phyloP scores from a whole-genome alignment of 176 grass and related monocot genomes.

The Tillandsia leiboldiana region DNA sequence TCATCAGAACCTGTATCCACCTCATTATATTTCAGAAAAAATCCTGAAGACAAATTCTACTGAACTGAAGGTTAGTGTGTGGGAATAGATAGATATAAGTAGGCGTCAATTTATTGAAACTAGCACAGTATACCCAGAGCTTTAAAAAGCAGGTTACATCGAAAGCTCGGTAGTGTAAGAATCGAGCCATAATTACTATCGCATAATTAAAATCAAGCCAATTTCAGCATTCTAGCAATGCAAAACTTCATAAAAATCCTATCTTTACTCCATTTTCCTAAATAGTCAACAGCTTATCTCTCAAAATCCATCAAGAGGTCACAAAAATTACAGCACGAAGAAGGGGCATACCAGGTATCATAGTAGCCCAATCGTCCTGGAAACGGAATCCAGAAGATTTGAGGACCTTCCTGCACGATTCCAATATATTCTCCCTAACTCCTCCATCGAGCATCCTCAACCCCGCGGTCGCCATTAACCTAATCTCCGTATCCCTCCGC shows the following conservation, averaged over 20 bases:
- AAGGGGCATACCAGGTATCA: conserved; percentile 52
- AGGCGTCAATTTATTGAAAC: too few species aligned
- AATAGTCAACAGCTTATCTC: background rate
- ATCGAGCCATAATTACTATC: too few species aligned
- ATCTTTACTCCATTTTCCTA: background rate
- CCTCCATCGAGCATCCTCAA: conserved; percentile 43
- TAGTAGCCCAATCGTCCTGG: conserved; percentile 61
- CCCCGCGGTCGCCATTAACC: conserved; percentile 84
- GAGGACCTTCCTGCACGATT: conserved; percentile 54
- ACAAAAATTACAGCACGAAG: background rate
- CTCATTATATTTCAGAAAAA: conserved; percentile 3
- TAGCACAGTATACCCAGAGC: too few species aligned
- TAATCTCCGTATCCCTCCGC: conserved; percentile 38
- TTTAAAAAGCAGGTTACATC: too few species aligned
- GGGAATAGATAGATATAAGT: too few species aligned
- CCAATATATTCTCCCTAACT: conserved; percentile 46
- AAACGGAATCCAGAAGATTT: conserved; percentile 55
- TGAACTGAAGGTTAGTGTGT: background rate
- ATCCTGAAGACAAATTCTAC: conserved; percentile 15
- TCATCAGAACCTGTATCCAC: conserved; percentile 59
- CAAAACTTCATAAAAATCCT: background rate
- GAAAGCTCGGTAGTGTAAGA: too few species aligned
- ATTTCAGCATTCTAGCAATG: background rate
- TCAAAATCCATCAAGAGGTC: background rate
- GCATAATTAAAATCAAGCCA: too few species aligned